Evolutionary conservation across 805 yeast genomes (phyloP).

Genomic region (Martiniozyma abietophila): DNA sequence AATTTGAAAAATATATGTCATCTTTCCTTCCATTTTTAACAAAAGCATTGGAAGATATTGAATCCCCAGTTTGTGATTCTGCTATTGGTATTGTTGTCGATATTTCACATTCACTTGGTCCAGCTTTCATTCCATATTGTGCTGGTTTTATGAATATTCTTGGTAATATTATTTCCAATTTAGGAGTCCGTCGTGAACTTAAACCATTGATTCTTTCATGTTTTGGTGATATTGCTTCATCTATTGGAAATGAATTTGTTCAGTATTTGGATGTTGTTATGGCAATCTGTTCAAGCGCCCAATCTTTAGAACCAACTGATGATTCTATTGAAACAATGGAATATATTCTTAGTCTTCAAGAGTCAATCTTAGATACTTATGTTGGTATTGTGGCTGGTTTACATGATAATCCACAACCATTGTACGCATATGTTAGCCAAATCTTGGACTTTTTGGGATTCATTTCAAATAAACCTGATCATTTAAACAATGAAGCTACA

Average conservation of each 20-base stretch:
- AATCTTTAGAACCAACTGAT: slow-evolving; percentile 51
- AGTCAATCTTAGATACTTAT: slow-evolving; percentile 89
- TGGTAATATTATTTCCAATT: slow-evolving; percentile 61
- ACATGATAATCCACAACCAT: slow-evolving; percentile 53
- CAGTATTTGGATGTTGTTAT: slow-evolving; percentile 75
- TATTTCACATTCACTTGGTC: slow-evolving; percentile 80
- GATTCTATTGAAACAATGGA: slow-evolving; percentile 67
- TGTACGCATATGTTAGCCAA: slow-evolving; percentile 56
- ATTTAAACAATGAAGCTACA: slow-evolving; percentile 58
- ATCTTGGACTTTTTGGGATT: slow-evolving; percentile 61
- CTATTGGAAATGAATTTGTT: slow-evolving; percentile 68
- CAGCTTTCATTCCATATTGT: slow-evolving; percentile 61
- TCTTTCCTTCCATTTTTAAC: slow-evolving; percentile 77
- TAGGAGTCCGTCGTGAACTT: slow-evolving; percentile 65
- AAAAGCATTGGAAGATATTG: slow-evolving; percentile 72
- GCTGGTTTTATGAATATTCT: slow-evolving; percentile 76
- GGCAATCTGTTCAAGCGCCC: slow-evolving; percentile 64
- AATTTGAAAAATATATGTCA: slow-evolving; percentile 68
- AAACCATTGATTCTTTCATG: slow-evolving; percentile 85
- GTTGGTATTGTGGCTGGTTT: slow-evolving; percentile 94
- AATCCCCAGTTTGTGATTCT: slow-evolving; percentile 73
- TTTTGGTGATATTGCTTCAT: slow-evolving; percentile 91
- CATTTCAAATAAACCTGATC: slow-evolving; percentile 49
- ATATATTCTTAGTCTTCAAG: slow-evolving; percentile 61
- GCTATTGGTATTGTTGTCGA: slow-evolving; percentile 96